A percentile compares a stretch with the other conserved stretches of the same genome.
Conservation (phyloP, 2,329 filamentous ascomycete species). For the Aspergillus uvarum region DNA sequence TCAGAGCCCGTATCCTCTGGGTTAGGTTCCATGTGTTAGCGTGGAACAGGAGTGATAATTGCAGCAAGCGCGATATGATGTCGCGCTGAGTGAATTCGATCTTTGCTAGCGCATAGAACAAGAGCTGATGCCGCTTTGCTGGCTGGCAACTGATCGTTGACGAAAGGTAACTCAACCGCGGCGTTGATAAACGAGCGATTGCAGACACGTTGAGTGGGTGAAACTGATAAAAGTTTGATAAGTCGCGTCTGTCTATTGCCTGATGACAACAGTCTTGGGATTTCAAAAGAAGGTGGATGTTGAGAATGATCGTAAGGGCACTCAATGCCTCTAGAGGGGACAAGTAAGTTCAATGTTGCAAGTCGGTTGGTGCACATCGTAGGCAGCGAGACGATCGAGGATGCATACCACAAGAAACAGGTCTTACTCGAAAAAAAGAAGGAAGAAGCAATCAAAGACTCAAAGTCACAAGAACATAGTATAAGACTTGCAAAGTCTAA, state of each 20-base stretch:
- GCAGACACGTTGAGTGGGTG: background rate
- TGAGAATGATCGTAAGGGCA: conserved; percentile 25
- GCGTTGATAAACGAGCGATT: background rate
- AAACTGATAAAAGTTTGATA: background rate
- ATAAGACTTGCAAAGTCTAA: conserved; percentile 29
- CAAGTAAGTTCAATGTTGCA: conserved; percentile 11
- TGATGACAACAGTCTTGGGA: background rate
- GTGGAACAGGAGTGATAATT: background rate
- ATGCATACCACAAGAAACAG: conserved; percentile 21
- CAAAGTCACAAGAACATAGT: conserved; percentile 22
- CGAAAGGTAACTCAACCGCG: background rate
- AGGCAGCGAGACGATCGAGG: background rate
- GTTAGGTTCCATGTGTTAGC: conserved; percentile 24
- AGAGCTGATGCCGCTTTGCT: background rate
- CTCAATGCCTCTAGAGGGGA: conserved; percentile 33
- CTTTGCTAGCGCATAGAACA: conserved; percentile 6
- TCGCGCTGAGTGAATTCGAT: background rate
- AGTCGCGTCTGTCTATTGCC: background rate
- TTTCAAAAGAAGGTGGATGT: conserved; percentile 19
- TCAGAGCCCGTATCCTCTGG: conserved; percentile 9
- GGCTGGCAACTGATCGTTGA: background rate
- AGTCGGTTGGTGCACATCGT: background rate
- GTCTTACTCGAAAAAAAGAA: conserved; percentile 13
- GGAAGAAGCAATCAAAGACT: conserved; percentile 22
- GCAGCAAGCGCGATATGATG: conserved; percentile 3